A percentile compares a stretch with the other conserved stretches of the same genome.
Conservation (phyloP, 2,329 filamentous ascomycete genomes). For the Colletotrichum tofieldiae region DNA sequence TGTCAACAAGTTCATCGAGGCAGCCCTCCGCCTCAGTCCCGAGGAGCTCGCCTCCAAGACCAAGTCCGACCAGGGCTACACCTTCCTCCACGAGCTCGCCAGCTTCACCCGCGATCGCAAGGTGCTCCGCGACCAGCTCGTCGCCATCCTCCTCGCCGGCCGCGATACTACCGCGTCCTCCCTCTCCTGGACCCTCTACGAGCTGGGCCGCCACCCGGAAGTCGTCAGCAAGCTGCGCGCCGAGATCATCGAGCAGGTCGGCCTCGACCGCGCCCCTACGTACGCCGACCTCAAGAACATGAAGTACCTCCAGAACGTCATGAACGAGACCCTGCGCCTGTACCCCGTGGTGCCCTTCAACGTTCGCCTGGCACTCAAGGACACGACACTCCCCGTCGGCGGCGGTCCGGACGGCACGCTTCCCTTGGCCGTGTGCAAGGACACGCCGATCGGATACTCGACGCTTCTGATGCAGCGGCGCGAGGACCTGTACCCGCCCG, state of each 20-base stretch:
- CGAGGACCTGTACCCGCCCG: slow-evolving; percentile 71
- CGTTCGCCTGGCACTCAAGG: slow-evolving; percentile 78
- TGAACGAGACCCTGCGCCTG: slow-evolving; percentile 84
- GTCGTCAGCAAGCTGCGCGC: slow-evolving; percentile 77
- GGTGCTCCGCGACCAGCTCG: slow-evolving; percentile 87
- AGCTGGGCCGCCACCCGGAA: slow-evolving; percentile 80
- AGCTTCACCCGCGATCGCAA: slow-evolving; percentile 81
- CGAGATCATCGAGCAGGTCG: slow-evolving; percentile 80
- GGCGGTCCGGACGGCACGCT: slow-evolving; percentile 74
- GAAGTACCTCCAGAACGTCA: slow-evolving; percentile 82
- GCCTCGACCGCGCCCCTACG: slow-evolving; percentile 73
- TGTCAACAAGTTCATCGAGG: slow-evolving; percentile 83
- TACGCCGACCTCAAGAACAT: slow-evolving; percentile 90
- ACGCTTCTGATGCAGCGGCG: slow-evolving; percentile 83
- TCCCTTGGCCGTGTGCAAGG: slow-evolving; percentile 77
- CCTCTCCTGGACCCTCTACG: slow-evolving; percentile 86
- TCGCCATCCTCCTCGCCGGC: slow-evolving; percentile 86
- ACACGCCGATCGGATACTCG: slow-evolving; percentile 77
- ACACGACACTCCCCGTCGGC: slow-evolving; percentile 82
- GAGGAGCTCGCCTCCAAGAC: slow-evolving; percentile 82
- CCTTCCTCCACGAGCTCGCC: slow-evolving; percentile 89
- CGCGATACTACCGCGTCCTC: slow-evolving; percentile 90
- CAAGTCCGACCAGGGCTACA: slow-evolving; percentile 81
- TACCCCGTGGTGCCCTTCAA: slow-evolving; percentile 88
- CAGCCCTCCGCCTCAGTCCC: slow-evolving; percentile 77